Base-by-base conservation (phyloP, 306 rosid genomes). In the Cicer judaicum region DNA sequence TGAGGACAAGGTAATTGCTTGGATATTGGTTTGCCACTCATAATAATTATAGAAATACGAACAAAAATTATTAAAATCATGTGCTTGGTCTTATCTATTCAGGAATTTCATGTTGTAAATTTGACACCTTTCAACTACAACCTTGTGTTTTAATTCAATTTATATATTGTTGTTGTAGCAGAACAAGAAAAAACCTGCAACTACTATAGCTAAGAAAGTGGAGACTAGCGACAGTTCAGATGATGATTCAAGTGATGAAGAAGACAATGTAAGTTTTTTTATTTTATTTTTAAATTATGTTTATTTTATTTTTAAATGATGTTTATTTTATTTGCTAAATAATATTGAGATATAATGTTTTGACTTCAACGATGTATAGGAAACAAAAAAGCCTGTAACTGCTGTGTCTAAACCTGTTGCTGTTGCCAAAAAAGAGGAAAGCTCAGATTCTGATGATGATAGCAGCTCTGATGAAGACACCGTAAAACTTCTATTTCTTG, bases 391-490 rank as follows among this genome's bases (percentile, higher is more conserved):
- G 64, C 49, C 84, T 12, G 84, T 29, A 10, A 2, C 69, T 50
- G 67, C 72, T 0, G 78, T 46, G 15, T 9, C 82, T 18, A 88
- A 86, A 59, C 69, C 86, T 44, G 13, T 82, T 64, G 74, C 74
- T 7, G 44, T 62, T 21, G 19, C 55, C 0, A 85, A 83, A 19
- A 89, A 81, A 79, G 85, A 73, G 47, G 84, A 81, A 13, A 79
- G 78, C 67, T 81, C 84, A 57, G 92, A 83, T 63, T 83, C 89
- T 34, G 91, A 87, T 63, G 91, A 87, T 52, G 88, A 83, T 19
- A 81, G 85, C 47, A 84, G 84, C 74, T 83, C 92, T 19, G 88
- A 86, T 0, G 90, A 78, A 29, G 86, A 85, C 5, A 4, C 38
- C 10, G 89, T 80, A 80, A 64, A 6, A 2, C 2, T 52, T 48